Percentiles rank a stretch among this genome's conserved stretches.
These are phyloP conservation scores for Aspergillus novofumigatus DNA, from an alignment of 2,329 filamentous ascomycete genomes.

Conservation along the genomic window DNA sequence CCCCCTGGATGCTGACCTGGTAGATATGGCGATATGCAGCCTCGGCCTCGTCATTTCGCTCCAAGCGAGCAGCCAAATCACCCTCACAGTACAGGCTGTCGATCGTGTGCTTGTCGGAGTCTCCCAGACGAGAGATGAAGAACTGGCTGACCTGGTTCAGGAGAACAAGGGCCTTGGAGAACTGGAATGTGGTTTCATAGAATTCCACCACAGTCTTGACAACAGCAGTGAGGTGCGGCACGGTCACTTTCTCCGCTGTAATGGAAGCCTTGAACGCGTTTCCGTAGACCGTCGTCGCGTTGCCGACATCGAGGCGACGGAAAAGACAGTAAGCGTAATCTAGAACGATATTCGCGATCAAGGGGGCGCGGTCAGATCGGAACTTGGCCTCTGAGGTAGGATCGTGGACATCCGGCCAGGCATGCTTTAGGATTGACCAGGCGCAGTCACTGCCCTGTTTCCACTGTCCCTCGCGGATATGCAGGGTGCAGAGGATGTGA, in stretches of 20 bases:
- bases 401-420: slow-evolving; percentile 30
- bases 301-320: slow-evolving; percentile 27
- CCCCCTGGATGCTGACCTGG: slow-evolving; percentile 27
- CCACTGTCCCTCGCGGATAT: slow-evolving; percentile 32
- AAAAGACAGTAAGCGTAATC: slow-evolving; percentile 33
- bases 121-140: slow-evolving; percentile 26
- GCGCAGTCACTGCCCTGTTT: slow-evolving; percentile 23
- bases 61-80: slow-evolving; percentile 44
- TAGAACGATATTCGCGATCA: slow-evolving; percentile 29
- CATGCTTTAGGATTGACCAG: slow-evolving; percentile 29
- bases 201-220: slow-evolving; percentile 35
- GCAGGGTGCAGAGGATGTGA: slow-evolving; percentile 29
- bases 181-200: slow-evolving; percentile 36
- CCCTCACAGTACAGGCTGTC: slow-evolving; percentile 47
- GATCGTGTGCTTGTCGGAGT: slow-evolving; percentile 43
- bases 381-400: slow-evolving; percentile 27
- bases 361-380: slow-evolving; percentile 26
- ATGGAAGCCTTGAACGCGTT: slow-evolving; percentile 32
- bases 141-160: slow-evolving; percentile 31
- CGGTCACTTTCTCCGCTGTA: slow-evolving; percentile 28
- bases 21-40: slow-evolving; percentile 47
- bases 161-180: slow-evolving; percentile 27
- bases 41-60: slow-evolving; percentile 26
- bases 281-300: slow-evolving; percentile 28
- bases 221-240: slow-evolving; percentile 27